These are phyloP conservation scores for Setaria viridis DNA, from an alignment of 202 grass and related monocot genomes.

Conservation along the genomic window DNA sequence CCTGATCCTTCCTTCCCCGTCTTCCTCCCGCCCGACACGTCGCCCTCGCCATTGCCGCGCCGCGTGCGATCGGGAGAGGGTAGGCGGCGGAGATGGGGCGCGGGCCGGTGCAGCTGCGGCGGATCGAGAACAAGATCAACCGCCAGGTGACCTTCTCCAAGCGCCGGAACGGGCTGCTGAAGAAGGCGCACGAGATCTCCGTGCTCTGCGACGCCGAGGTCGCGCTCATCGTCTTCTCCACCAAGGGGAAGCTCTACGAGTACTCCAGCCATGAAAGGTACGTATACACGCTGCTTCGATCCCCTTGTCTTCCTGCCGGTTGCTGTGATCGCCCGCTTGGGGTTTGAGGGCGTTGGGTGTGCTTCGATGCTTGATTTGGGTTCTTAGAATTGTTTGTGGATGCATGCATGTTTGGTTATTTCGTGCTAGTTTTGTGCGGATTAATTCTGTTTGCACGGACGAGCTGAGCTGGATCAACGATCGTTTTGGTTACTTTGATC, in stretches of 20 bases:
- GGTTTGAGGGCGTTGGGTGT: not conserved
- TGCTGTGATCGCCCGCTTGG: not conserved
- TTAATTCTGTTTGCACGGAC: conserved; percentile 37
- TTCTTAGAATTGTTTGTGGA: not conserved
- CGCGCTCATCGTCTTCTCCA: conserved; percentile 89
- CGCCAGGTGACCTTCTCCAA: conserved; percentile 98
- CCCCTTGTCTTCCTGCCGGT: conserved; percentile 17
- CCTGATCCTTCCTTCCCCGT: not conserved
- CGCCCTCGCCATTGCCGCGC: not conserved
- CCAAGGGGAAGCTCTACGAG: conserved; percentile 89
- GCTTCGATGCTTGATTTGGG: not conserved
- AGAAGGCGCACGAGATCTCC: conserved; percentile 98
- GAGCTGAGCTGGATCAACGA: not conserved
- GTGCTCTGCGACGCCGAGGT: conserved; percentile 92
- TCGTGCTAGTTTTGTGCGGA: conserved; percentile 30
- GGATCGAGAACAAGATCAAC: conserved; percentile 99
- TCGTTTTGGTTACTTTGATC: not conserved
- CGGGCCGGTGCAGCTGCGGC: conserved; percentile 82
- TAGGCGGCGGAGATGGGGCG: conserved; percentile 62
- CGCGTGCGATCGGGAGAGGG: not conserved
- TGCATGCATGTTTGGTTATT: conserved; percentile 16
- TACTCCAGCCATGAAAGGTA: conserved; percentile 70
- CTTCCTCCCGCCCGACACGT: not conserved
- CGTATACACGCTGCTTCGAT: not conserved
- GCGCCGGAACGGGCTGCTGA: conserved; percentile 83